Evolutionary conservation across 176 grass and related monocot genomes (phyloP).

Genomic region (Triticum monococcum): DNA sequence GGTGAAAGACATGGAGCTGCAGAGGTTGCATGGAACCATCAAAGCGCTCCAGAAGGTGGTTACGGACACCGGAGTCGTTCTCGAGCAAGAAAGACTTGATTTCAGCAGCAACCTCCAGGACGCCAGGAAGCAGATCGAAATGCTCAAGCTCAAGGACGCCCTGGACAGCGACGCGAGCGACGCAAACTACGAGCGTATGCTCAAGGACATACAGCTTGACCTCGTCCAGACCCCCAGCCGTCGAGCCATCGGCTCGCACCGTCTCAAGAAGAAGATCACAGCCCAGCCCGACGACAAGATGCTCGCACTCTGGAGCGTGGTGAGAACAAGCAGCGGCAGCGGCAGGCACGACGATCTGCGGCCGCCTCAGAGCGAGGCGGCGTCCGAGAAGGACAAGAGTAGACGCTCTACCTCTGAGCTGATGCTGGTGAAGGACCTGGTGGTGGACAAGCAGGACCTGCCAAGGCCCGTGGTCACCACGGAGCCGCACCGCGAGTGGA

Average conservation of each 20-base stretch:
- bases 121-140: constrained; percentile 78
- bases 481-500: constrained; percentile 70
- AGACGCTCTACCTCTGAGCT: constrained; percentile 48
- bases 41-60: constrained; percentile 80
- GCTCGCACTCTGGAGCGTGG: constrained; percentile 50
- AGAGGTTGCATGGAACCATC: constrained; percentile 67
- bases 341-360: constrained; percentile 20
- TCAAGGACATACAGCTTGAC: constrained; percentile 94
- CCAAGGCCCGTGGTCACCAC: not conserved
- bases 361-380: constrained; percentile 32
- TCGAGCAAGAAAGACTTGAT: constrained; percentile 78
- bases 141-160: constrained; percentile 66
- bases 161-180: constrained; percentile 54
- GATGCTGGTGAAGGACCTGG: constrained; percentile 71
- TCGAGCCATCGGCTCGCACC: constrained; percentile 23
- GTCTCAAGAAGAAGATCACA: constrained; percentile 35
- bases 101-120: constrained; percentile 62
- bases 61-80: constrained; percentile 58
- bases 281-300: constrained; percentile 38
- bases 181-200: constrained; percentile 57
- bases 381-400: constrained; percentile 29
- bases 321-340: constrained; percentile 34
- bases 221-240: constrained; percentile 67
- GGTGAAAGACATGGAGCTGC: constrained; percentile 65
- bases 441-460: constrained; percentile 72